Percentiles rank a stretch among this genome's conserved stretches.
Conservation (phyloP, 768 basidiomycete genomes). For the Nevesoporus exiguus region DNA sequence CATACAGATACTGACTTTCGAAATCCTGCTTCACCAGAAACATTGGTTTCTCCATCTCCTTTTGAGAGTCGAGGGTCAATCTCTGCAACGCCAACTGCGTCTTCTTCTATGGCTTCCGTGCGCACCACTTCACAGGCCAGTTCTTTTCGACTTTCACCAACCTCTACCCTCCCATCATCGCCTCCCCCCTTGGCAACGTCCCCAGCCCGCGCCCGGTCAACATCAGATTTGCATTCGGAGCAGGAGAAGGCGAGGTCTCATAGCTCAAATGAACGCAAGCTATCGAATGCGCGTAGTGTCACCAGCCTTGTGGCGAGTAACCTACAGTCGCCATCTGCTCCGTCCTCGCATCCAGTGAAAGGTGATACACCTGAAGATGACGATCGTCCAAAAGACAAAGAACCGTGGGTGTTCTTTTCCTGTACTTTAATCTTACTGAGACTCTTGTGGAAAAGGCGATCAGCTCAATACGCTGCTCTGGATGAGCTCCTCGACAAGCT, state of each 20-base stretch:
- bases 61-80: conserved; percentile 52
- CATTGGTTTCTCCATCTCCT: conserved; percentile 46
- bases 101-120: conserved; percentile 38
- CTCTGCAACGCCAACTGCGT: conserved; percentile 50
- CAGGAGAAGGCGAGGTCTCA: conserved; percentile 37
- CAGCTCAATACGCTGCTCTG: conserved; percentile 69
- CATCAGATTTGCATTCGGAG: conserved; percentile 47
- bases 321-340: conserved; percentile 16
- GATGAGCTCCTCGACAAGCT: conserved; percentile 82
- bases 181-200: conserved; percentile 42
- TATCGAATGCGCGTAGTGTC: conserved; percentile 31
- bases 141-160: conserved; percentile 30
- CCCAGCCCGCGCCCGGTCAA: conserved; percentile 53
- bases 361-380: conserved; percentile 22
- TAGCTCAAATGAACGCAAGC: conserved; percentile 25
- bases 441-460: conserved; percentile 36
- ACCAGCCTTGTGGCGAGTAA: conserved; percentile 22
- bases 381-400: conserved; percentile 41
- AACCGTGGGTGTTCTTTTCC: conserved; percentile 42
- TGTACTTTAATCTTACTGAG: conserved; percentile 10
- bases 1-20: conserved; percentile 43
- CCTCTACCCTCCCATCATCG: conserved; percentile 34
- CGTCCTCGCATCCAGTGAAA: conserved; percentile 13
- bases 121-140: conserved; percentile 30
- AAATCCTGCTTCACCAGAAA: conserved; percentile 72